Evolutionary conservation across 805 yeast species (phyloP).

Genomic region (Ogataea polymorpha): DNA sequence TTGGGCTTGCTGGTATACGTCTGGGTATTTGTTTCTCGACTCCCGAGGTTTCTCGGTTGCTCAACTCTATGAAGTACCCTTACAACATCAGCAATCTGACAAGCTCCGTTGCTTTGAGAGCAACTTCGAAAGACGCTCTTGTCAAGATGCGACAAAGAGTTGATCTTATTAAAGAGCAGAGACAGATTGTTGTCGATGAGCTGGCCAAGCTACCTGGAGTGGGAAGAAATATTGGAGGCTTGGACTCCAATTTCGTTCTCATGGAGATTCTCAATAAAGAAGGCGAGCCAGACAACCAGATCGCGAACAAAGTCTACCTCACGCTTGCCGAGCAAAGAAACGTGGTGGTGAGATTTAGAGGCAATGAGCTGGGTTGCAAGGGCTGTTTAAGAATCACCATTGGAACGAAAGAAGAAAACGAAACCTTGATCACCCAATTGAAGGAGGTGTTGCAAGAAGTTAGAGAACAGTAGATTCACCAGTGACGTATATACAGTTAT

Average conservation of each 20-base stretch:
- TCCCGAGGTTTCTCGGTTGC: slow-evolving; percentile 54
- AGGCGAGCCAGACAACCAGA: slow-evolving; percentile 63
- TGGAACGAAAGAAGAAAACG: slow-evolving; percentile 80
- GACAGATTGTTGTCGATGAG: slow-evolving; percentile 49
- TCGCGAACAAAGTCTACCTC: slow-evolving; percentile 66
- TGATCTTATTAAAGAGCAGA: slow-evolving; percentile 48
- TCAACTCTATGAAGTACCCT: slow-evolving; percentile 94
- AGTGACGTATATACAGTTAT: not conserved
- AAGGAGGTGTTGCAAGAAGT: slow-evolving; percentile 20
- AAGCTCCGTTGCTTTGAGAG: slow-evolving; percentile 69
- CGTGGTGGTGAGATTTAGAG: slow-evolving; percentile 90
- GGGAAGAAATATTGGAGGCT: slow-evolving; percentile 76
- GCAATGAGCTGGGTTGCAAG: slow-evolving; percentile 80
- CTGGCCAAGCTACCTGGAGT: slow-evolving; percentile 59
- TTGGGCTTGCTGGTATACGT: slow-evolving; percentile 94
- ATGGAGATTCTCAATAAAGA: slow-evolving; percentile 61
- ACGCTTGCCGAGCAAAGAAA: slow-evolving; percentile 66
- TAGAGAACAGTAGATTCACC: not conserved
- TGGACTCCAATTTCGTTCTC: slow-evolving; percentile 82
- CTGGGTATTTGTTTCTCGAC: slow-evolving; percentile 76
- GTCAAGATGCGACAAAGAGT: slow-evolving; percentile 56
- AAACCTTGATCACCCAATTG: slow-evolving; percentile 41
- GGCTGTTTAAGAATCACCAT: slow-evolving; percentile 87
- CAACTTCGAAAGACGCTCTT: slow-evolving; percentile 60
- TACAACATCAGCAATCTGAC: slow-evolving; percentile 87